Conservation (phyloP, 2,329 filamentous ascomycete species). For the Paraphaeosphaeria minitans region DNA sequence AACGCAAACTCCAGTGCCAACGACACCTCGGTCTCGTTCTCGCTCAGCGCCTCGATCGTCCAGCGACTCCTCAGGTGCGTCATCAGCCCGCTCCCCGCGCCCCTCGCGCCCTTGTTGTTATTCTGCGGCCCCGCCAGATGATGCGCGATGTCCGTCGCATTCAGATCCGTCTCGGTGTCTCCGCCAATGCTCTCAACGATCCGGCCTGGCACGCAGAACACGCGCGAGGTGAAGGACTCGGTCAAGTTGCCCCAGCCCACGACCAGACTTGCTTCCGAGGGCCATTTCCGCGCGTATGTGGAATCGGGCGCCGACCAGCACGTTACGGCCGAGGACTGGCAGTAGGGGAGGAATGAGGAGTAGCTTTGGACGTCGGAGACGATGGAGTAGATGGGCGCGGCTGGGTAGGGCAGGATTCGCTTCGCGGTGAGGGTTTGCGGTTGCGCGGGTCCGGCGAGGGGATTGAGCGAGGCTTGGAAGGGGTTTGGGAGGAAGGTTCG, state of each 20-base stretch:
- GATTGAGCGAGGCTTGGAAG: conserved; percentile 52
- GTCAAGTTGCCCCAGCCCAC: conserved; percentile 85
- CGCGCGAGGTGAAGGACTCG: conserved; percentile 79
- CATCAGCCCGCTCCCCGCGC: conserved; percentile 56
- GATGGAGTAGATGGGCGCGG: conserved; percentile 74
- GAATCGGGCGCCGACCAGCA: conserved; percentile 66
- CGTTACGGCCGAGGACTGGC: conserved; percentile 76
- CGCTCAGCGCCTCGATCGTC: conserved; percentile 59
- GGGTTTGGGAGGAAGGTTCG: conserved; percentile 52
- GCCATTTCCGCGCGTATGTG: conserved; percentile 60
- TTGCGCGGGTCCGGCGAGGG: conserved; percentile 38
- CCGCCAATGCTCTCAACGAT: conserved; percentile 81
- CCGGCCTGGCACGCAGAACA: conserved; percentile 75
- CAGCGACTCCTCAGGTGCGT: conserved; percentile 72
- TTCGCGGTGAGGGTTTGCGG: conserved; percentile 72
- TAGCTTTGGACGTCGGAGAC: conserved; percentile 87
- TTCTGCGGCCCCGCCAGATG: conserved; percentile 38
- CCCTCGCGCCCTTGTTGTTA: conserved; percentile 5
- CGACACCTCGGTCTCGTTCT: conserved; percentile 71
- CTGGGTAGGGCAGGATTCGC: conserved; percentile 77
- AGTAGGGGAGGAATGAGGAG: conserved; percentile 88
- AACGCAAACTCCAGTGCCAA: conserved; percentile 83
- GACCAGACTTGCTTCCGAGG: conserved; percentile 76
- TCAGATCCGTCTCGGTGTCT: conserved; percentile 54
- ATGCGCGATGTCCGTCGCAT: conserved; percentile 48